Evolutionary conservation across 129 eudicot genomes (phyloP), one percentile per base, ranked within the genome.

Genomic region (Saussurea involucrata): DNA sequence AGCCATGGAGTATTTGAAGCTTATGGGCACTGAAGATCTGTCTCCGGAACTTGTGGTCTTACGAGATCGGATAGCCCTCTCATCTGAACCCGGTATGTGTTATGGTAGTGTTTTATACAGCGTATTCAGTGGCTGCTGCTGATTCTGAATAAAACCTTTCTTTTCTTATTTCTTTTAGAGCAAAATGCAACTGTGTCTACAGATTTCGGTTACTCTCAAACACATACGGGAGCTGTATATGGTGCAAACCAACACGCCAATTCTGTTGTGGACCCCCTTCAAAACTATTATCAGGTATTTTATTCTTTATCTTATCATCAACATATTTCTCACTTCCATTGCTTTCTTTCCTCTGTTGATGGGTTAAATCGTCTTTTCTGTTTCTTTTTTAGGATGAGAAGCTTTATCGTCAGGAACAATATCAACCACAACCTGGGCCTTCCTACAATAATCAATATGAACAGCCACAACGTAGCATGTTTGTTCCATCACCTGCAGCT

Each of bases 1-100:
- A 53, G 96, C 98, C 1, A 89, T 90, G 96, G 88, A 88, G 65
- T 92, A 86, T 74, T 72, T 92, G 73, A 88, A 92, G 55, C 89
- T 92, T 49, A 67, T 90, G 68, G 96, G 92, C 20, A 83, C 85
- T 20, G 89, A 88, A 73, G 92, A 90, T 61, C 73, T 87, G 79
- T 87, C 98, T 76, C 89, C 96, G 8, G 98, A 92, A 78, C 92
- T 90, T 73, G 36, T 69, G 27, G 87, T 92, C 82, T 83, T 90
- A 74, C 86, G 90, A 78, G 98, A 92, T 44, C 92, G 93, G 31
- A 92, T 92, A 12, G 69, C 92, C 33, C 84, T 76, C 31, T 81
- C 89, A 20, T 87, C 90, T 22, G 88, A 90, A 85, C 81, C 87
- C 70, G 93, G 93, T 90, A 69, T 60, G 73, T 65, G 2, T 9